Percentiles rank a stretch among this genome's conserved stretches.
Conservation (phyloP, 164 flowering plant genomes). For the Echeveria elegans region DNA sequence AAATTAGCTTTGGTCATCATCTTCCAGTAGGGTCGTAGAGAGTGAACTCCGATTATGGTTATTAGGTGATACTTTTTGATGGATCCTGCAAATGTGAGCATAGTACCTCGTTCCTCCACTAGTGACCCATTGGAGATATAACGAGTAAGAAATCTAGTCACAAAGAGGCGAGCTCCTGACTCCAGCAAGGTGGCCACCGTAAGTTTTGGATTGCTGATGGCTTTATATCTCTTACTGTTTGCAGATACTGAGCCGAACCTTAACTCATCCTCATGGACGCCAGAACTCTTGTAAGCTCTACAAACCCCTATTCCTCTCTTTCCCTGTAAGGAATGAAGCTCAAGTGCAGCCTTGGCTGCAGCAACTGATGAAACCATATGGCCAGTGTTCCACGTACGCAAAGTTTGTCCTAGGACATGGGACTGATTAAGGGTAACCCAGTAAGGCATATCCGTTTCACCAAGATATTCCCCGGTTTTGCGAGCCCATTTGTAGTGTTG, state of each 20-base stretch:
- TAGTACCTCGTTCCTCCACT: constrained; percentile 88
- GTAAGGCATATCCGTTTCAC: constrained; percentile 44
- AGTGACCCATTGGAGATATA: constrained; percentile 66
- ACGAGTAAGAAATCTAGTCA: constrained; percentile 49
- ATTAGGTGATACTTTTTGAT: constrained; percentile 32
- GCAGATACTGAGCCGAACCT: constrained; percentile 86
- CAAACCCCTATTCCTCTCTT: constrained; percentile 87
- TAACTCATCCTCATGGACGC: constrained; percentile 93
- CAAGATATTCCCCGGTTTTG: no score
- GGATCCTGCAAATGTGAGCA: constrained; percentile 61
- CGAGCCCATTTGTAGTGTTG: no score
- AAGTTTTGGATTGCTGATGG: constrained; percentile 50
- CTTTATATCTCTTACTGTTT: constrained; percentile 27
- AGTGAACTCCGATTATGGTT: constrained; percentile 51
- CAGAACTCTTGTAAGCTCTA: constrained; percentile 95
- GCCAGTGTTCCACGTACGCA: constrained; percentile 76
- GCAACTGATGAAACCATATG: constrained; percentile 89
- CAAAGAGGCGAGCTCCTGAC: constrained; percentile 67
- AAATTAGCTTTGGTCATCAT: constrained; percentile 74
- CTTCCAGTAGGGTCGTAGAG: constrained; percentile 89
- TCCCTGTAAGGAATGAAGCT: constrained; percentile 67
- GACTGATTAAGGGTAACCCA: constrained; percentile 81
- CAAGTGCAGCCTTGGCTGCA: constrained; percentile 67
- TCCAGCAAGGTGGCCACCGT: constrained; percentile 73
- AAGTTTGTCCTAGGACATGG: constrained; percentile 38